A percentile compares a stretch with the other conserved stretches of the same genome.
Evolutionary conservation across 257 asterid genomes (phyloP).

Genomic region (Jasminum sambac): DNA sequence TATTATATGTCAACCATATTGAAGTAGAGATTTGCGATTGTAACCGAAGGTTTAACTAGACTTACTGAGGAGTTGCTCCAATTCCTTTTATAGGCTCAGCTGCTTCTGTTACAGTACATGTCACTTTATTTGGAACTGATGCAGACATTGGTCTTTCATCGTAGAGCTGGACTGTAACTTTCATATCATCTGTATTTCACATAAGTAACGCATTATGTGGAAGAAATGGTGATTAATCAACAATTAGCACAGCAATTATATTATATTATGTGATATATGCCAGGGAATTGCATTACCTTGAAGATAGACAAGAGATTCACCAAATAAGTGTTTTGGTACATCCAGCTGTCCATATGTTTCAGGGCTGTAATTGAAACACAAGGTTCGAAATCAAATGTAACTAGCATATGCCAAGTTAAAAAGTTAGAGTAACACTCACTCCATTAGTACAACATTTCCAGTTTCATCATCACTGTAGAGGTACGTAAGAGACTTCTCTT

Average conservation of each 20-base stretch:
- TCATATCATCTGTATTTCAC: conserved; percentile 70
- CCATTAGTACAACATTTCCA: conserved; percentile 77
- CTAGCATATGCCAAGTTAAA: conserved; percentile 9
- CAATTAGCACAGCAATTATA: background rate
- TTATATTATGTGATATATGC: background rate
- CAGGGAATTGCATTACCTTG: conserved; percentile 55
- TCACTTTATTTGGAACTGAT: conserved; percentile 69
- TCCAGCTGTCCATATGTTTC: conserved; percentile 71
- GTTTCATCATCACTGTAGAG: conserved; percentile 86
- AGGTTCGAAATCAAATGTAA: conserved; percentile 18
- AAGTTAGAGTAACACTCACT: conserved; percentile 54
- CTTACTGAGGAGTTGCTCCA: conserved; percentile 81
- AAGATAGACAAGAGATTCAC: conserved; percentile 79
- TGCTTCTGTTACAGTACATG: conserved; percentile 83
- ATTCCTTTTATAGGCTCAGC: conserved; percentile 65
- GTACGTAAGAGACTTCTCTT: conserved; percentile 63
- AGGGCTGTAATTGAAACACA: conserved; percentile 45
- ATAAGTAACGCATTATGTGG: conserved; percentile 20
- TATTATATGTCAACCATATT: conserved; percentile 9
- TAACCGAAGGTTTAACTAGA: conserved; percentile 21
- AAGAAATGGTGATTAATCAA: background rate
- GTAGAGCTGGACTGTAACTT: conserved; percentile 63
- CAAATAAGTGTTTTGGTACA: conserved; percentile 84
- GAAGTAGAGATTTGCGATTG: background rate
- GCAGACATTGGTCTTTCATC: conserved; percentile 79